phyloP scores from a whole-genome alignment of 140 eudicot genomes.

The Senecio squalidus region DNA sequence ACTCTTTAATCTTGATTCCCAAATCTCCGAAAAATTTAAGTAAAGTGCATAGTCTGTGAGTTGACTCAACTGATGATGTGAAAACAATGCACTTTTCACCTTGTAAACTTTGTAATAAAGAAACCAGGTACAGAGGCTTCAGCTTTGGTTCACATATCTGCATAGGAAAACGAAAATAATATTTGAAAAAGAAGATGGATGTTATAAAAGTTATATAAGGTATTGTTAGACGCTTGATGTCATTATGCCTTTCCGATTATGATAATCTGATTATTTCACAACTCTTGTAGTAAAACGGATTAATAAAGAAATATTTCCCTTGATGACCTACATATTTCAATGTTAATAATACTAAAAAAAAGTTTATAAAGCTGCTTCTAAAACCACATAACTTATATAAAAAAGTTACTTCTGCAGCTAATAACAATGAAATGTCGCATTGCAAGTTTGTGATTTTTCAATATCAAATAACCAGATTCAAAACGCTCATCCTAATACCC shows the following conservation, averaged over 20 bases:
- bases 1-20: constrained; percentile 61
- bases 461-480: background rate
- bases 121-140: constrained; percentile 70
- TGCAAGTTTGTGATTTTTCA: background rate
- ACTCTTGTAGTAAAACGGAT: too few species aligned
- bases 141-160: constrained; percentile 73
- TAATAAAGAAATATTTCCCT: too few species aligned
- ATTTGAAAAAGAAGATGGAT: background rate
- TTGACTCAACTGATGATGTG: constrained; percentile 86
- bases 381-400: too few species aligned
- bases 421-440: background rate
- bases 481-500: background rate
- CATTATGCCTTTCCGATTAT: too few species aligned
- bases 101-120: constrained; percentile 56
- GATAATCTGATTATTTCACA: too few species aligned
- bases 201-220: constrained; percentile 2
- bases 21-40: constrained; percentile 67
- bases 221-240: constrained; percentile 2
- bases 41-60: constrained; percentile 70
- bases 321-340: too few species aligned
- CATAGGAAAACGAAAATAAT: constrained; percentile 8
- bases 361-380: too few species aligned
- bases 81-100: constrained; percentile 85
- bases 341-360: too few species aligned
- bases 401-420: too few species aligned